Conservation (phyloP, 768 basidiomycete genomes). For the Russula griseocarnosa region DNA sequence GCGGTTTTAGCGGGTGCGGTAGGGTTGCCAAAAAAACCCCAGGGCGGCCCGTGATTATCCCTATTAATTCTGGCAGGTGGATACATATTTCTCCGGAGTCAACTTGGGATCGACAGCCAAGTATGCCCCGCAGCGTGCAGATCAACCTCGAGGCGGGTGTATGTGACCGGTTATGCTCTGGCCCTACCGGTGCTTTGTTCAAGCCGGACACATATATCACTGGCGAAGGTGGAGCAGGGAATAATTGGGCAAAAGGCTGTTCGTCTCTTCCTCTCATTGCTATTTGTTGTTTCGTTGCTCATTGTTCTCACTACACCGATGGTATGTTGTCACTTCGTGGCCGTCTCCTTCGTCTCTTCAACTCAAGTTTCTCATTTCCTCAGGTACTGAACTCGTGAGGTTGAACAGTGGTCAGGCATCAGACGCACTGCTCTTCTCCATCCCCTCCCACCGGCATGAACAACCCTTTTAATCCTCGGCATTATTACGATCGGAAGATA, state of each 20-base stretch:
- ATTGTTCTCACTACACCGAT: constrained; percentile 60
- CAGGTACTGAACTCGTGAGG: constrained; percentile 88
- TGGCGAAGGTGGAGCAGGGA: constrained; percentile 65
- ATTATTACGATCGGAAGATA: constrained; percentile 50
- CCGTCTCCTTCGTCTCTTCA: not conserved
- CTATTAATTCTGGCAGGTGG: constrained; percentile 54
- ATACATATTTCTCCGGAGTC: constrained; percentile 79
- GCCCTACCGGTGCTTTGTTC: constrained; percentile 70
- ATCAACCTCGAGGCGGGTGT: constrained; percentile 89
- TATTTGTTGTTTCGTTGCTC: no score
- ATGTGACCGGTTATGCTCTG: constrained; percentile 68
- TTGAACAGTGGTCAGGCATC: no score
- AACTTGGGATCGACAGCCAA: constrained; percentile 48
- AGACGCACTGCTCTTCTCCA: constrained; percentile 46
- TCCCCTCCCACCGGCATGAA: constrained; percentile 57
- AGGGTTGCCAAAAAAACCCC: no score
- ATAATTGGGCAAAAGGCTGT: constrained; percentile 97
- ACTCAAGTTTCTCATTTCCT: not conserved
- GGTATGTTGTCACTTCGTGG: constrained; percentile 41
- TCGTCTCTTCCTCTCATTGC: constrained; percentile 34
- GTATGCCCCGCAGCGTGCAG: constrained; percentile 86
- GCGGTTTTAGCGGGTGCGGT: no score
- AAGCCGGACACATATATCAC: constrained; percentile 82
- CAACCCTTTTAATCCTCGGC: constrained; percentile 58
- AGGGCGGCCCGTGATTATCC: no score